These are phyloP conservation scores for Corynascus novoguineensis DNA, from an alignment of 495 filamentous ascomycete species.

Conservation along the genomic window DNA sequence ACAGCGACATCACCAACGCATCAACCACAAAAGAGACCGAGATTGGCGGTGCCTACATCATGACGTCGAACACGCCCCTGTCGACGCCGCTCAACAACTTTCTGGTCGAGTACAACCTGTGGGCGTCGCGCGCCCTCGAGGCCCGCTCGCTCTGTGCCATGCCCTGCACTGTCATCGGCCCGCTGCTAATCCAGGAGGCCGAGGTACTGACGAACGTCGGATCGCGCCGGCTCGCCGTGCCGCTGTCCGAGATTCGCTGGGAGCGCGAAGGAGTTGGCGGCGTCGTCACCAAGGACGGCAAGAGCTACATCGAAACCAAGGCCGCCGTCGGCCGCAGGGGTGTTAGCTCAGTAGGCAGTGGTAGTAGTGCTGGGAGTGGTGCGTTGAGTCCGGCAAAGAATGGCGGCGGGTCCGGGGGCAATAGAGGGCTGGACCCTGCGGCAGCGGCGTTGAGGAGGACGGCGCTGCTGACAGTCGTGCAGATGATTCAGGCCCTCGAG, in stretches of 20 bases:
- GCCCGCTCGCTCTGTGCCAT: slow-evolving; percentile 61
- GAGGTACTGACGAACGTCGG: slow-evolving; percentile 66
- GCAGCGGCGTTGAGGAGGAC: slow-evolving; percentile 73
- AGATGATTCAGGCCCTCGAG: slow-evolving; percentile 84
- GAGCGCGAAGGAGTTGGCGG: slow-evolving; percentile 66
- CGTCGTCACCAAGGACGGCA: slow-evolving; percentile 49
- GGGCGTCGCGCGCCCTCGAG: slow-evolving; percentile 73
- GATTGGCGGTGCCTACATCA: slow-evolving; percentile 64
- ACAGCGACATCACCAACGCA: slow-evolving; percentile 35
- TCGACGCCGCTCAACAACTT: slow-evolving; percentile 70
- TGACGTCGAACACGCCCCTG: slow-evolving; percentile 79
- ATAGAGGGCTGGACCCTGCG: slow-evolving; percentile 56
- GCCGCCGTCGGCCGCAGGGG: slow-evolving; percentile 7
- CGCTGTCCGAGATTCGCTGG: slow-evolving; percentile 82
- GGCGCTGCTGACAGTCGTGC: slow-evolving; percentile 72
- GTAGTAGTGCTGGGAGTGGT: neutral
- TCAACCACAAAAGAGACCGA: slow-evolving; percentile 19
- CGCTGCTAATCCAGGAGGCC: slow-evolving; percentile 74
- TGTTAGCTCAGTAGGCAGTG: neutral
- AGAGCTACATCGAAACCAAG: slow-evolving; percentile 44
- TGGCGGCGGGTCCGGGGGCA: slow-evolving; percentile 21
- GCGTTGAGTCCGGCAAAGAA: neutral
- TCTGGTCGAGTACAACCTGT: slow-evolving; percentile 76
- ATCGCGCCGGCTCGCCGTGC: slow-evolving; percentile 73
- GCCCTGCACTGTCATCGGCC: slow-evolving; percentile 73